phyloP scores from a whole-genome alignment of 2,329 filamentous ascomycete genomes.

The Phoma sp. region DNA sequence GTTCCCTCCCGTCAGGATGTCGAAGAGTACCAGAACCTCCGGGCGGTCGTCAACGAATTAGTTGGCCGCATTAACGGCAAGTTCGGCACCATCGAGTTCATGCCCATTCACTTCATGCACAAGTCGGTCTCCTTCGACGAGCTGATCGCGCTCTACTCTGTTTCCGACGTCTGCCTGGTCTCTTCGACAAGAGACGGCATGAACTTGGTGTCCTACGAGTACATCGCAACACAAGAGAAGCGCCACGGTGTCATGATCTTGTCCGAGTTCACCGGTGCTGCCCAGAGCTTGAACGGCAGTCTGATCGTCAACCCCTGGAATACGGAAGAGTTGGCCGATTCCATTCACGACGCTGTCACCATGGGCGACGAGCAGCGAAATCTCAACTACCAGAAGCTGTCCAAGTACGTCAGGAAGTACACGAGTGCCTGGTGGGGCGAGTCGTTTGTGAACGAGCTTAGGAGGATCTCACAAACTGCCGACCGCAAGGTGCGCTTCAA shows the following conservation, averaged over 20 bases:
- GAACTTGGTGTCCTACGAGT: conserved; percentile 98
- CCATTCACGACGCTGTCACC: conserved; percentile 94
- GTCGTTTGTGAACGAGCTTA: conserved; percentile 87
- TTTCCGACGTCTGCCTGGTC: conserved; percentile 90
- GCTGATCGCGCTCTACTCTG: conserved; percentile 89
- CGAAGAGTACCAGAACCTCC: conserved; percentile 96
- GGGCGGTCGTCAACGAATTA: conserved; percentile 94
- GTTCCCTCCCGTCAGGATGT: conserved; percentile 95
- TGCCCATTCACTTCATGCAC: conserved; percentile 98
- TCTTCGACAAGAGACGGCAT: conserved; percentile 97
- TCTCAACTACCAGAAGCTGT: conserved; percentile 87
- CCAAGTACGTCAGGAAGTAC: conserved; percentile 96
- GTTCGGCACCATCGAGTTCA: conserved; percentile 97
- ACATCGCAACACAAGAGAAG: conserved; percentile 91
- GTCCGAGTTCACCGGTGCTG: conserved; percentile 95
- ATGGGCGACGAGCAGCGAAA: conserved; percentile 90
- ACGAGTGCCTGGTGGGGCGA: conserved; percentile 96
- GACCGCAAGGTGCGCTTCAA: conserved; percentile 56
- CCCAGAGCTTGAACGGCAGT: conserved; percentile 91
- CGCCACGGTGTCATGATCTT: conserved; percentile 93
- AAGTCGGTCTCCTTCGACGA: conserved; percentile 96
- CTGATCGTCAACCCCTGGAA: conserved; percentile 99
- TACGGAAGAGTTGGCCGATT: conserved; percentile 90
- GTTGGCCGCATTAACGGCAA: conserved; percentile 97
- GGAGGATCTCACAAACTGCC: conserved; percentile 62